Evolutionary conservation across 2,329 filamentous ascomycete species (phyloP), one percentile per base, ranked within the genome.

Genomic region (Calonectria crousiana): DNA sequence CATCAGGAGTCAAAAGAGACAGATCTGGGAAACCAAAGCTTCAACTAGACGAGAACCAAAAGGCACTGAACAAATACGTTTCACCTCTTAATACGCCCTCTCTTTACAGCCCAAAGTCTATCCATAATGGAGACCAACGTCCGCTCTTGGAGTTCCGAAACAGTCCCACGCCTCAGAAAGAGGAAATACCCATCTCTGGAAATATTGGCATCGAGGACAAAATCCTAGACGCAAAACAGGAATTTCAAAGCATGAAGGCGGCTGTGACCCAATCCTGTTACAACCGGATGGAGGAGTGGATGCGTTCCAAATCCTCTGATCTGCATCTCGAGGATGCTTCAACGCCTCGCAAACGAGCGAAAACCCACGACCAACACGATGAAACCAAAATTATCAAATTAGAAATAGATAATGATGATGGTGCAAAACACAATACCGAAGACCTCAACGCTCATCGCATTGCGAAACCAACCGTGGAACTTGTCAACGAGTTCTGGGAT

Each of bases 191-290:
- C 16, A 6, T 28, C 14, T 28, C 26, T 4, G 6, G 28, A 62
- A 11, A 18, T 6, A 0, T 1, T 4, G 4, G 3, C 4, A 3
- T 18, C 18, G 9, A 13, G 18, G 5, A 23, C 16, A 26, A 28
- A 8, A 2, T 10, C 1, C 2, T 8, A 13, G 23, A 28, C 16
- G 8, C 16, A 28, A 18, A 16, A 6, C 2, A 9, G 8, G 34
- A 44, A 20, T 38, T 38, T n/a, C 6, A 44, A 3, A 18, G 16
- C 13, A 4, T 62, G 11, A 23, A 11, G 1, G 6, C 34, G 16
- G 23, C 13, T 2, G 20, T 62, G n/a, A 26, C 38, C 13, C 56
- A 20, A 30, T 62, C 18, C 9, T 62, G 56, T 16, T 16, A 41
- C 23, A 18, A 5, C 4, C 14, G 10, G 2, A 41, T 62, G 34